Base-by-base conservation (phyloP, 2,329 filamentous ascomycete species). In the Clonostachys chloroleuca region DNA sequence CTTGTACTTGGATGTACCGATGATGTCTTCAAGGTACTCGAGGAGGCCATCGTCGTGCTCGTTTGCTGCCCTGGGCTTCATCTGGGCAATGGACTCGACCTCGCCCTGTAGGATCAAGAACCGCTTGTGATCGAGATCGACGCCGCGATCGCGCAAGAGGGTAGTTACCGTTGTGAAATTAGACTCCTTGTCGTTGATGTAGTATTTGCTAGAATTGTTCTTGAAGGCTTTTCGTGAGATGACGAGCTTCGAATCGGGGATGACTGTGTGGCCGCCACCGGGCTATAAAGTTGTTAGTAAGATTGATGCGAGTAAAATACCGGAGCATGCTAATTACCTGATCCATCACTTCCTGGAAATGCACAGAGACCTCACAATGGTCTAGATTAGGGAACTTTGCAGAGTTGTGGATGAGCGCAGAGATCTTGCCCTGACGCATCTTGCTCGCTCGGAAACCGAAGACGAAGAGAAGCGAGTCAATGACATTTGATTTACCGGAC, bases 371-470 rank as follows among this genome's bases (percentile, higher is more conserved):
- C 65, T 99, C 95, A 62, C 94, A 99, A 60, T 86, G 84, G 43
- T 95, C 89, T 17, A 99, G 71, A 57, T 96, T 81, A 0, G 91
- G 91, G 56, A 87, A 83, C 47, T 88, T 81, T 1, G 91, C 92
- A 12, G 94, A 97, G 65, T 97, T 99, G 71, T 99, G 94, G 55
- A 99, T 99, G 43, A 99, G 74, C 5, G 94, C 94, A 1, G 94
- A 99, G 43, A 99, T 91, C 71, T 99, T 99, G 60, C 94, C 94
- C 66, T 99, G 94, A 60, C 94, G 82, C 94, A 99, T 99, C 71
- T 99, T 99, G 76, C 92, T 97, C 40, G 94, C 94, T 50, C 94
- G 86, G 73, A 99, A 99, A 46, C 95, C 94, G 62, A 99, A 99
- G n/a, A 99, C 94, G 60, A 99, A 99, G 1, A 99, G 81, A 30